Conservation (phyloP, 345 rosid species). For the Isatis tinctoria region DNA sequence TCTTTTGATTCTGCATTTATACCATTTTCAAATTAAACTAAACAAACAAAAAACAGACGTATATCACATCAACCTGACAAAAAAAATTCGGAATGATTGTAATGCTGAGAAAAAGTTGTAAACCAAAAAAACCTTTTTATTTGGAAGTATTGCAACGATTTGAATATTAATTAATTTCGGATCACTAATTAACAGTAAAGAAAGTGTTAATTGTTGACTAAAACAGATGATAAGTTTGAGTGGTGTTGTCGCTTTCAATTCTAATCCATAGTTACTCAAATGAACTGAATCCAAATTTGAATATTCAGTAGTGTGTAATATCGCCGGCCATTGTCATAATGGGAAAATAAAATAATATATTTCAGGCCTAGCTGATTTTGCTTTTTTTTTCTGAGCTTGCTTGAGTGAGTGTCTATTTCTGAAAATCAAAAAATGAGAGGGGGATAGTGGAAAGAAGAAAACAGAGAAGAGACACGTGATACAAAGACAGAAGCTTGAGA, state of each 20-base stretch:
- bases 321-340: neutral
- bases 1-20: neutral
- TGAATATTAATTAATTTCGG: neutral
- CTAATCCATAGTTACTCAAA: slow-evolving; percentile 17
- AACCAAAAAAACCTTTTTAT: neutral
- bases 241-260: slow-evolving; percentile 15
- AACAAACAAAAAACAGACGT: neutral
- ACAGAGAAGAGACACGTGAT: slow-evolving; percentile 27
- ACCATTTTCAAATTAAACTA: neutral
- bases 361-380: neutral
- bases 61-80: slow-evolving; percentile 24
- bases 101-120: slow-evolving; percentile 20
- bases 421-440: slow-evolving; percentile 18
- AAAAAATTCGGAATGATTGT: slow-evolving; percentile 5
- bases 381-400: neutral
- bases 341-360: neutral
- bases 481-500: slow-evolving; percentile 24
- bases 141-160: too few species aligned
- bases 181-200: slow-evolving; percentile 8
- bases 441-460: slow-evolving; percentile 25
- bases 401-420: slow-evolving; percentile 8
- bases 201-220: slow-evolving; percentile 30
- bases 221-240: slow-evolving; percentile 25
- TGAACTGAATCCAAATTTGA: neutral
- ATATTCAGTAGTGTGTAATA: neutral